Evolutionary conservation across 1,139 yeast genomes (phyloP), one percentile per base, ranked within the genome.

Genomic region (Saccharomyces hybrid): DNA sequence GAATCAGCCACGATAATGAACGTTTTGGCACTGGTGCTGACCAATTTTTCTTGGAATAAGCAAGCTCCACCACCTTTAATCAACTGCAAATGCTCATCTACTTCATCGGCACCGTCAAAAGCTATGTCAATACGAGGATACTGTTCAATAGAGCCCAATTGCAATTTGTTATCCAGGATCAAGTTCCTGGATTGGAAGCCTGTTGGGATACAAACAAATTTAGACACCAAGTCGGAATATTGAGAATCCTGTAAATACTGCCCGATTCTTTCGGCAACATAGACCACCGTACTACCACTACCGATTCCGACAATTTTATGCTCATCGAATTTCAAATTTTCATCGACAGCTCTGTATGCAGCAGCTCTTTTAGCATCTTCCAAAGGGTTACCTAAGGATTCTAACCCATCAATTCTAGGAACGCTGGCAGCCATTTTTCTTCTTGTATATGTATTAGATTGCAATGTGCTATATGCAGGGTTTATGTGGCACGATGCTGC

Each of bases 21-120:
- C 64, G 80, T 80, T 55, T 79, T 74, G 2, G 97, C 84, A 57
- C 91, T 83, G 51, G 82, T 78, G 9, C 97, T 96, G 14, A 95
- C 96, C 55, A 95, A 78, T 73, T 95, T 95, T 71, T 95, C 99
- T 73, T 93, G 99, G 75, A 95, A 86, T 60, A 90, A 77, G 72
- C 99, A 95, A 1, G 97, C 99, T 46, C 99, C 99, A 50, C 99
- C 99, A 59, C 99, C 99, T 73, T 95, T 95, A 71, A 95, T 95
- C 65, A 93, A 83, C 67, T 90, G 88, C 64, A 93, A 77, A 20
- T 77, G 67, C 6, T 81, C 68, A 69, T 93, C 99, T 55, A 91
- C 95, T 71, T 95, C 99, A 72, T 95, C 99, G 7, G 99, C 99
- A 47, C 99, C 99, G 71, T 95, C 99, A 69, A 95, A 93, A 2